These are phyloP conservation scores for Batrachochytrium dendrobatidis DNA, from an alignment of 371 early-diverging fungal genomes.

Conservation along the genomic window DNA sequence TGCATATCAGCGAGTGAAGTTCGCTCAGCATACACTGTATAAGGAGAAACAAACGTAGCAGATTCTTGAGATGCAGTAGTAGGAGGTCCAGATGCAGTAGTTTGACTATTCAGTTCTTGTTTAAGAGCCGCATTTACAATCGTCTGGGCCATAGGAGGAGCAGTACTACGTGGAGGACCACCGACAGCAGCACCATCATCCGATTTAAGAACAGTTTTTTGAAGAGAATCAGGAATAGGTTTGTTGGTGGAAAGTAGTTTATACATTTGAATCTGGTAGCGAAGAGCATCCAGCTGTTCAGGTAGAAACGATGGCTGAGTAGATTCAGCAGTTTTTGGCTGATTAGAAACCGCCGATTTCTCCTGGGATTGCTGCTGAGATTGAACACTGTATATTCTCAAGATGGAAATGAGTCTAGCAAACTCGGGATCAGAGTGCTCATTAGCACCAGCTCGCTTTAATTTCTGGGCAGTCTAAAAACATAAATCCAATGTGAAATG, in stretches of 20 bases:
- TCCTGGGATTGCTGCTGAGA: background rate
- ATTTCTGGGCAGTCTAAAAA: conserved; percentile 17
- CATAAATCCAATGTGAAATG: too few relatives aligned
- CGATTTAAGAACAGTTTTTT: conserved; percentile 58
- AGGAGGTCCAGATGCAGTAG: background rate
- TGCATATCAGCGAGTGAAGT: conserved; percentile 11
- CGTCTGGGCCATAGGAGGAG: conserved; percentile 7
- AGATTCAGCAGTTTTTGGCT: background rate
- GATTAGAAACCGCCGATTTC: background rate
- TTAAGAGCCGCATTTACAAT: conserved; percentile 12
- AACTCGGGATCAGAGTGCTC: conserved; percentile 26
- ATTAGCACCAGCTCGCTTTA: conserved; percentile 18
- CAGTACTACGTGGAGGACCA: background rate
- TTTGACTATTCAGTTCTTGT: background rate
- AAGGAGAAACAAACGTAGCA: background rate
- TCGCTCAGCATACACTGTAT: conserved; percentile 12
- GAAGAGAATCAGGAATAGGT: conserved; percentile 65
- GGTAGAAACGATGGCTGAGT: conserved; percentile 15
- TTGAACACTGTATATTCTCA: conserved; percentile 9
- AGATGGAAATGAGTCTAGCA: conserved; percentile 19
- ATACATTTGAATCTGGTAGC: conserved; percentile 74
- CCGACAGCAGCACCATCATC: background rate
- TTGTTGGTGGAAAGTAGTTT: conserved; percentile 71
- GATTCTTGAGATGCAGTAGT: background rate
- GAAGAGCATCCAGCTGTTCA: conserved; percentile 60